These are phyloP conservation scores for Ophioceras dolichostomum DNA, from an alignment of 2,329 filamentous ascomycete species.

Conservation along the genomic window DNA sequence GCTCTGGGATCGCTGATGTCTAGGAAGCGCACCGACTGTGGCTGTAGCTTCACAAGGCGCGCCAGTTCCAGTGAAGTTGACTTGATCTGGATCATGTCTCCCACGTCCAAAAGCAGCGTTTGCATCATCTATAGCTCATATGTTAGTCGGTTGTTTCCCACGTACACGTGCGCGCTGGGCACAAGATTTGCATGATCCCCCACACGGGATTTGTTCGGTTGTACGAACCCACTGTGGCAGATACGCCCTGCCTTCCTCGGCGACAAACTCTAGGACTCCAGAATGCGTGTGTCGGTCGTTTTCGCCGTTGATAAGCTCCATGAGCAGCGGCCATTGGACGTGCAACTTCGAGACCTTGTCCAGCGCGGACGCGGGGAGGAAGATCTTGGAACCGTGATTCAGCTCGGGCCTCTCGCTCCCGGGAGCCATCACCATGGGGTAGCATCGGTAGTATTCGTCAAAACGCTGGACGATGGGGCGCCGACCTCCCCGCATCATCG, in stretches of 20 bases:
- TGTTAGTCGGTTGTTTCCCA: too few species aligned
- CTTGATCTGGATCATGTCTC: conserved; percentile 89
- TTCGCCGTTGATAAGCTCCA: conserved; percentile 87
- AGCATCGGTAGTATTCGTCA: conserved; percentile 97
- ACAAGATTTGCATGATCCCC: too few species aligned
- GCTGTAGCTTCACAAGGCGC: conserved; percentile 89
- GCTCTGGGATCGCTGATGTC: conserved; percentile 97
- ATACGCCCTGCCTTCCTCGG: conserved; percentile 93
- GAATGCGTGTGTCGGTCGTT: conserved; percentile 75
- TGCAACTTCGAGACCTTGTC: conserved; percentile 94
- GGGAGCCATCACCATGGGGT: conserved; percentile 87
- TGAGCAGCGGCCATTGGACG: conserved; percentile 94
- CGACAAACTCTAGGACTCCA: conserved; percentile 93
- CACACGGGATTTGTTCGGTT: too few species aligned
- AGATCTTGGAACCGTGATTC: conserved; percentile 95
- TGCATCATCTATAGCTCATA: conserved; percentile 98
- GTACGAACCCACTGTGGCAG: conserved; percentile 77
- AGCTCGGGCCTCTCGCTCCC: conserved; percentile 79
- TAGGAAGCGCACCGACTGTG: conserved; percentile 84
- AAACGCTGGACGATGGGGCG: conserved; percentile 59
- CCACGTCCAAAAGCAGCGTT: conserved; percentile 76
- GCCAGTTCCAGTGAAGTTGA: conserved; percentile 87
- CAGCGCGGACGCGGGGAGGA: conserved; percentile 88
- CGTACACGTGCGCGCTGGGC: too few species aligned
- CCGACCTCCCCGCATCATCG: conserved; percentile 31